Conservation (phyloP, 1,139 yeast species). For the Diutina siamensis region DNA sequence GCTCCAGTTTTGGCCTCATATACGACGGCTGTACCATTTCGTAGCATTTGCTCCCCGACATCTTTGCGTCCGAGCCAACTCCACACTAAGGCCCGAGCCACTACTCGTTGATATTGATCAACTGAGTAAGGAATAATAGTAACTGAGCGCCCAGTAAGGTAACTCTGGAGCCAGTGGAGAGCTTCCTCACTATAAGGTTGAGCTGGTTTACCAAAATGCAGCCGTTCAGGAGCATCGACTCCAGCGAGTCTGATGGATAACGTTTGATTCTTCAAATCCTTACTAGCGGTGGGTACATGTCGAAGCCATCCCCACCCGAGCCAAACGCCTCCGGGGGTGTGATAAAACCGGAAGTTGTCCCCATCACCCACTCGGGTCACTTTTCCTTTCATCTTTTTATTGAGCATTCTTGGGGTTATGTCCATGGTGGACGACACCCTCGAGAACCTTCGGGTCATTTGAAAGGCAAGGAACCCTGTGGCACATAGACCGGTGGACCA, state of each 20-base stretch:
- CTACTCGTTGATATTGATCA: slow-evolving; percentile 87
- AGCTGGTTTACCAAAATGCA: slow-evolving; percentile 91
- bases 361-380: slow-evolving; percentile 96
- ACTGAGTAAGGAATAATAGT: slow-evolving; percentile 66
- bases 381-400: slow-evolving; percentile 43
- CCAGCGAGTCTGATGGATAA: slow-evolving; percentile 74
- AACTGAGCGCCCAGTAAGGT: slow-evolving; percentile 53
- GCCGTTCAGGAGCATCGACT: slow-evolving; percentile 92
- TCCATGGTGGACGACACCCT: not conserved
- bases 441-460: not conserved
- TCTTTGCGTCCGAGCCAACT: slow-evolving; percentile 67
- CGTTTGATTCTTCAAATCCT: slow-evolving; percentile 44
- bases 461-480: not conserved
- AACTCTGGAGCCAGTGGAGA: slow-evolving; percentile 57
- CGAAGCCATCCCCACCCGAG: slow-evolving; percentile 96
- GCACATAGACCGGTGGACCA: not conserved
- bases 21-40: slow-evolving; percentile 72
- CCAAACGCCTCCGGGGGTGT: slow-evolving; percentile 81
- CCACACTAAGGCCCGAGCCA: slow-evolving; percentile 68
- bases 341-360: slow-evolving; percentile 85
- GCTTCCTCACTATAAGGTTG: slow-evolving; percentile 88
- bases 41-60: slow-evolving; percentile 79
- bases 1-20: slow-evolving; percentile 77
- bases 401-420: not conserved
- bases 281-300: slow-evolving; percentile 28